Percentiles rank a stretch among this genome's conserved stretches.
phyloP scores from a whole-genome alignment of 2,329 filamentous ascomycete genomes.

The Aspergillus alliaceus region DNA sequence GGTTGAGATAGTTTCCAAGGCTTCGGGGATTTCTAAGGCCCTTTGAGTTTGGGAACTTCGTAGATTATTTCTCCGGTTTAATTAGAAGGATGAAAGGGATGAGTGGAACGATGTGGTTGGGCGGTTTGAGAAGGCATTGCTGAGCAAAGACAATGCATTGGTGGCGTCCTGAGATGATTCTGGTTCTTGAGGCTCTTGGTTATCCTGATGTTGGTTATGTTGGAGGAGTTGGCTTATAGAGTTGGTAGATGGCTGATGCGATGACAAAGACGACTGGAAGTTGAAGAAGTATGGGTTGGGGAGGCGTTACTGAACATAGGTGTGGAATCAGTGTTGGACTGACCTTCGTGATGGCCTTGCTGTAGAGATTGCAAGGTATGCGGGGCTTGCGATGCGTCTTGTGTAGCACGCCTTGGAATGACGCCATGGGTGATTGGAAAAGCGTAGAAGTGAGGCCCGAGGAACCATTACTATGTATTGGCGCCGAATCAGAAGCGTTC shows the following conservation, averaged over 20 bases:
- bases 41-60: neutral
- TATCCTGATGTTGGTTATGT: neutral
- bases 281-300: neutral
- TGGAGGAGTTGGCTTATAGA: neutral
- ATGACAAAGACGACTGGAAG: neutral
- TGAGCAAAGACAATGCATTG: neutral
- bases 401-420: neutral
- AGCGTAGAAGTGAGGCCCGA: too few relatives aligned
- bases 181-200: neutral
- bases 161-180: neutral
- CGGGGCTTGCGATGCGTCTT: neutral
- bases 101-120: neutral
- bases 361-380: neutral
- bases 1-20: neutral
- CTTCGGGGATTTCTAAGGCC: neutral
- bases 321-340: neutral
- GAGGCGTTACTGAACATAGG: neutral
- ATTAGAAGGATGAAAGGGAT: neutral
- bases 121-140: neutral
- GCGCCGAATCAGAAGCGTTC: neutral
- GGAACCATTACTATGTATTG: neutral
- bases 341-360: neutral
- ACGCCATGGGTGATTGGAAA: neutral
- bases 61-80: neutral
- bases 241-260: neutral